Percentiles rank a stretch among this genome's conserved stretches.
Evolutionary conservation across 192 early-diverging fungal species (phyloP).

Genomic region (Umbelopsis ramanniana): DNA sequence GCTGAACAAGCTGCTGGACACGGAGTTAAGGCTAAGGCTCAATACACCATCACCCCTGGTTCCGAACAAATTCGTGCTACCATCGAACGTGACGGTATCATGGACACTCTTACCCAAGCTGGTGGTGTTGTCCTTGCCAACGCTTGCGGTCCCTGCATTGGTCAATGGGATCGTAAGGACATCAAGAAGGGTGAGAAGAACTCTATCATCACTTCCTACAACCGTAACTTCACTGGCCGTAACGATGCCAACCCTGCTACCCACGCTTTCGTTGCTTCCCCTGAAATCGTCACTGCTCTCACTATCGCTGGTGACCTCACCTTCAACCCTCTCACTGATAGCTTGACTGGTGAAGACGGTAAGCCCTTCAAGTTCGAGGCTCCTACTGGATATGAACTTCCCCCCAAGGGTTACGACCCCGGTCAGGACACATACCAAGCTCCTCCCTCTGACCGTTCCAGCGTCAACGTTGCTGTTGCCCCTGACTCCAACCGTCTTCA

Average conservation of each 20-base stretch:
- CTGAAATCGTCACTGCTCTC: constrained; percentile 94
- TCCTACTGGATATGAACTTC: constrained; percentile 88
- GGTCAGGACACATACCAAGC: constrained; percentile 95
- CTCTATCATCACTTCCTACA: constrained; percentile 98
- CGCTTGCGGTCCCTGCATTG: constrained; percentile 98
- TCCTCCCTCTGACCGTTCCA: constrained; percentile 82
- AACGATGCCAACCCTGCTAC: constrained; percentile 98
- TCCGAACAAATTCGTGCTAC: constrained; percentile 98
- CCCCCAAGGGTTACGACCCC: constrained; percentile 91
- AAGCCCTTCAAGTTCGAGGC: constrained; percentile 93
- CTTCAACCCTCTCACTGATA: constrained; percentile 96
- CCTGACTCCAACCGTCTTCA: constrained; percentile 92
- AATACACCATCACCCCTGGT: constrained; percentile 93
- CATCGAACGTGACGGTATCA: constrained; percentile 89
- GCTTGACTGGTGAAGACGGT: constrained; percentile 83
- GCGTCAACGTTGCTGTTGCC: constrained; percentile 75
- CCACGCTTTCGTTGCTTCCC: constrained; percentile 94
- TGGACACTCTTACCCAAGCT: constrained; percentile 71
- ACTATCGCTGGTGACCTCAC: constrained; percentile 90
- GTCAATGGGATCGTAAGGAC: constrained; percentile 98
- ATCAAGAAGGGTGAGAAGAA: constrained; percentile 96
- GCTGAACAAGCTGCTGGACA: constrained; percentile 80
- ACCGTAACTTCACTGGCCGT: constrained; percentile 99
- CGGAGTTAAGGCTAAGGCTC: constrained; percentile 81
- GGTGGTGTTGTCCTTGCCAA: constrained; percentile 94